Percentiles rank a stretch among this genome's conserved stretches.
Conservation (phyloP, 352 stramenopile species). For the Aphanomyces invadans region DNA sequence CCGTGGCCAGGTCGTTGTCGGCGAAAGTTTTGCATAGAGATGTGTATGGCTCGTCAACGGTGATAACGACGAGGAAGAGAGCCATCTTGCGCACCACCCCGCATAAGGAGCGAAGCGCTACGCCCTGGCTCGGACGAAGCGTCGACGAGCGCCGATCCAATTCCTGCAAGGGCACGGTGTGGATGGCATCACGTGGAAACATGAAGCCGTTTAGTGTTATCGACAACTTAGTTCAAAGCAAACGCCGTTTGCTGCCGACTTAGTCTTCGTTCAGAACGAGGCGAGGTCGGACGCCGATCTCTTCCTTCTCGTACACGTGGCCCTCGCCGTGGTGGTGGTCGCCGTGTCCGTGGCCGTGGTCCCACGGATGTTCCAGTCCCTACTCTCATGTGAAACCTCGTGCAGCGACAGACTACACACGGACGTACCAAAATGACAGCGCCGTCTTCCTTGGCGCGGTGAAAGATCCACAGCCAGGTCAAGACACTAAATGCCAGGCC, state of each 20-base stretch:
- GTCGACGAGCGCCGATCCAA: no score
- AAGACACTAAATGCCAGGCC: constrained; percentile 81
- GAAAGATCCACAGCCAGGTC: constrained; percentile 89
- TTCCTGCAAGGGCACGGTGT: no score
- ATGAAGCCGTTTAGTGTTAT: constrained; percentile 16
- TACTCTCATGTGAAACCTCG: constrained; percentile 28
- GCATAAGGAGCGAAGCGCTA: no score
- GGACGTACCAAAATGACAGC: constrained; percentile 54
- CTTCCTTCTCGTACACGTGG: constrained; percentile 55
- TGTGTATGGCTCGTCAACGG: no score
- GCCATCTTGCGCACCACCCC: no score
- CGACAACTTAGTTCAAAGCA: constrained; percentile 1
- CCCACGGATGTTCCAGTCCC: constrained; percentile 82
- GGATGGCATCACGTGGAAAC: background rate
- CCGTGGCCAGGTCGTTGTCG: no score
- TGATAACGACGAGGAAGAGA: no score
- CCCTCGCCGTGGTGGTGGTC: constrained; percentile 45
- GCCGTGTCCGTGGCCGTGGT: constrained; percentile 47
- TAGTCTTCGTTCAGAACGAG: constrained; percentile 43
- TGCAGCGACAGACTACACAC: no score
- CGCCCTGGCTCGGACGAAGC: no score
- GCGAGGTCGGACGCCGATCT: constrained; percentile 53
- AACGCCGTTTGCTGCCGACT: background rate
- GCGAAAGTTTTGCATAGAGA: no score
- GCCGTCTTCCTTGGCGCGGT: constrained; percentile 82